Evolutionary conservation across 495 filamentous ascomycete species (phyloP).

Genomic region (Podospora bellae-mahoneyi): DNA sequence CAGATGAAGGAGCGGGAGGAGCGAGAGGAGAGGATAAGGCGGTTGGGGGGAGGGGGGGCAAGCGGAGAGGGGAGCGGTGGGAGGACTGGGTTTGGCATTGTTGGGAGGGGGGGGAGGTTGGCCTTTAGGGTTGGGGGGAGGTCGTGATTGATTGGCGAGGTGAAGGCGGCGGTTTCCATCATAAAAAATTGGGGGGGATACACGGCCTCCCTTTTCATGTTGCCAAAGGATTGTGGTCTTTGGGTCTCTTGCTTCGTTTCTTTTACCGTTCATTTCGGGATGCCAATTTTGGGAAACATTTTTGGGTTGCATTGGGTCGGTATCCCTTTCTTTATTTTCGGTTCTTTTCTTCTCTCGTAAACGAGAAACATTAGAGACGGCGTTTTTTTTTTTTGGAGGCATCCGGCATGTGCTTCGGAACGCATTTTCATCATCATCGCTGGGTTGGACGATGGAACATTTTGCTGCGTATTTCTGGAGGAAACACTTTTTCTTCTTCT

Average conservation of each 20-base stretch:
- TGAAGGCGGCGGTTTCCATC: background rate
- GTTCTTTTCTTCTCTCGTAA: background rate
- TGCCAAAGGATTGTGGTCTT: too few relatives aligned
- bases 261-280: background rate
- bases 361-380: background rate
- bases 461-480: background rate
- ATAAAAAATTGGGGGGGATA: too few relatives aligned
- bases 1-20: background rate
- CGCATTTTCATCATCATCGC: background rate
- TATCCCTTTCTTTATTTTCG: background rate
- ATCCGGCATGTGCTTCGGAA: background rate
- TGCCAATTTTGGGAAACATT: background rate
- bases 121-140: background rate
- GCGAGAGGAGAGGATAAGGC: background rate
- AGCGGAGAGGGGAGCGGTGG: background rate
- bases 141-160: background rate
- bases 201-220: too few relatives aligned
- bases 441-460: background rate
- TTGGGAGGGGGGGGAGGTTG: background rate
- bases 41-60: background rate
- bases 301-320: background rate
- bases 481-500: constrained; percentile 6
- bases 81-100: background rate
- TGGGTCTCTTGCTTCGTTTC: background rate
- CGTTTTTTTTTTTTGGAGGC: background rate